These are phyloP conservation scores for Saccharomycopsis guyanensis DNA, from an alignment of 805 yeast species.

Conservation along the genomic window DNA sequence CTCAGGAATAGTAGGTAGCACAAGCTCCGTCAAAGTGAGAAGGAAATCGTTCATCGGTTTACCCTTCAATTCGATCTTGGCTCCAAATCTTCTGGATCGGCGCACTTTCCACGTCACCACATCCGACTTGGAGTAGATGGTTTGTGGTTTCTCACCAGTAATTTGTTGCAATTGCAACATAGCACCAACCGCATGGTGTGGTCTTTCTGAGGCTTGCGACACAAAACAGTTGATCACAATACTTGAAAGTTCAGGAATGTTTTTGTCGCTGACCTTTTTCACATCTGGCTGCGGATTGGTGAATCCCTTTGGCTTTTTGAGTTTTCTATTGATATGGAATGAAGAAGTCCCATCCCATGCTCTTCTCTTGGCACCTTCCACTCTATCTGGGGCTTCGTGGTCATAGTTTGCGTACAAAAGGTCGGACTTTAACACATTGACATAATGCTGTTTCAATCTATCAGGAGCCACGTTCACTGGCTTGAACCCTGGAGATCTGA, in stretches of 20 bases:
- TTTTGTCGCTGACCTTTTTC: constrained; percentile 54
- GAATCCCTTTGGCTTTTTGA: constrained; percentile 68
- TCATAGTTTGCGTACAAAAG: constrained; percentile 67
- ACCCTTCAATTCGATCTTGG: constrained; percentile 70
- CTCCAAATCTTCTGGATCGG: constrained; percentile 87
- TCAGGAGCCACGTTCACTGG: constrained; percentile 76
- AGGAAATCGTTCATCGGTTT: constrained; percentile 80
- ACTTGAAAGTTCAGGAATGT: constrained; percentile 65
- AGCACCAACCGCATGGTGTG: constrained; percentile 69
- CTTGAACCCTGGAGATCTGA: constrained; percentile 67
- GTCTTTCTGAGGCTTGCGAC: constrained; percentile 59
- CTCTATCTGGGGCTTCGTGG: constrained; percentile 46
- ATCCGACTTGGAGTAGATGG: constrained; percentile 67
- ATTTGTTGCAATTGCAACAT: constrained; percentile 81
- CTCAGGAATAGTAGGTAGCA: constrained; percentile 86
- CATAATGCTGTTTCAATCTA: constrained; percentile 69
- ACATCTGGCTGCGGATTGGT: constrained; percentile 68
- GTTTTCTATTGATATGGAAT: constrained; percentile 77
- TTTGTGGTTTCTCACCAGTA: constrained; percentile 80
- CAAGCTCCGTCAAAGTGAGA: constrained; percentile 81
- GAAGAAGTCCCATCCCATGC: constrained; percentile 86
- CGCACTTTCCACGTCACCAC: constrained; percentile 82
- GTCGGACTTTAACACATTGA: constrained; percentile 68
- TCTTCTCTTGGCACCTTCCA: constrained; percentile 63
- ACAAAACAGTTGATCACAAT: constrained; percentile 72